phyloP scores from a whole-genome alignment of 2,329 filamentous ascomycete species.

The Aureobasidium sp. region DNA sequence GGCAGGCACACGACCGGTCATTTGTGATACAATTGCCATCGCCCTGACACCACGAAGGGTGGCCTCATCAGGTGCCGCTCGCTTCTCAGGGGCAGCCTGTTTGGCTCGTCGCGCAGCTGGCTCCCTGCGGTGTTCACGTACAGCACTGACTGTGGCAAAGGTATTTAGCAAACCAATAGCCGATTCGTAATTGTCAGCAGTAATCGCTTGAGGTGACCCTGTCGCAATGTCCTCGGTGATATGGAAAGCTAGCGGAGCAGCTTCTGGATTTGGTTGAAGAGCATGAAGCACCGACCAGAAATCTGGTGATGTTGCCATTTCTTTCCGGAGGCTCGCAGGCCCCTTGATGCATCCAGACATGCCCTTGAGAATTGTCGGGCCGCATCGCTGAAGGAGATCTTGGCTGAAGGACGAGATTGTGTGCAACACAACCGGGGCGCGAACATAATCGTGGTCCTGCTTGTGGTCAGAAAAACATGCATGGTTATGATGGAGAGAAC shows the following conservation, averaged over 20 bases:
- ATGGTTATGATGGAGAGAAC: slow-evolving; percentile 28
- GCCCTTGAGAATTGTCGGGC: slow-evolving; percentile 69
- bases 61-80: slow-evolving; percentile 44
- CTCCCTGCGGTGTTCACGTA: slow-evolving; percentile 57
- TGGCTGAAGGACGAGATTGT: slow-evolving; percentile 82
- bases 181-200: slow-evolving; percentile 91
- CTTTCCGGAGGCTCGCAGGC: slow-evolving; percentile 71
- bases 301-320: slow-evolving; percentile 92
- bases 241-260: slow-evolving; percentile 72
- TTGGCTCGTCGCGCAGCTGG: slow-evolving; percentile 33
- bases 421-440: slow-evolving; percentile 85
- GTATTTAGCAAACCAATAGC: slow-evolving; percentile 78
- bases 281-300: slow-evolving; percentile 89
- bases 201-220: slow-evolving; percentile 69
- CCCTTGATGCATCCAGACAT: slow-evolving; percentile 73
- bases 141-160: slow-evolving; percentile 74
- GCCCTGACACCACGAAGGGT: slow-evolving; percentile 76
- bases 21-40: slow-evolving; percentile 70
- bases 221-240: slow-evolving; percentile 74
- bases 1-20: slow-evolving; percentile 74
- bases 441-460: slow-evolving; percentile 82
- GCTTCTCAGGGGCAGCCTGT: slow-evolving; percentile 44
- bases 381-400: slow-evolving; percentile 67
- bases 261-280: slow-evolving; percentile 59
- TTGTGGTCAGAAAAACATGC: slow-evolving; percentile 13